Evolutionary conservation across 441 rosid genomes (phyloP).

Genomic region (Aleurites moluccanus): DNA sequence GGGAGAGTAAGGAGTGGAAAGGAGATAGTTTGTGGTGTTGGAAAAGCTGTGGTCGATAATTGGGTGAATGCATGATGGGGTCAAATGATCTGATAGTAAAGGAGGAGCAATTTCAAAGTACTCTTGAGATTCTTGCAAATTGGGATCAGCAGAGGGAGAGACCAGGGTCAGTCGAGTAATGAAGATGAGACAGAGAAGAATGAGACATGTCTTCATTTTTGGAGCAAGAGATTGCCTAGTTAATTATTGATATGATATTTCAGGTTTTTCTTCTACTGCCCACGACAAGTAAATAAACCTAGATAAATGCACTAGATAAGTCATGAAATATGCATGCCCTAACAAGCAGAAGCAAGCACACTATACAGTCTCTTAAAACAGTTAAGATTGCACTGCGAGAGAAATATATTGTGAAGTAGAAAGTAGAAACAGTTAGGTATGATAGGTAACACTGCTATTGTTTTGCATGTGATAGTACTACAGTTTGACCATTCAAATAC

Average conservation of each 20-base stretch:
- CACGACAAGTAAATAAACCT: not conserved
- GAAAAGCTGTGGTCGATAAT: not conserved
- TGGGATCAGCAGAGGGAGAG: not conserved
- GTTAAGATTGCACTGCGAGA: not conserved
- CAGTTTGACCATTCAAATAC: not conserved
- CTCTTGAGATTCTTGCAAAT: not conserved
- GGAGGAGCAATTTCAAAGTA: not conserved
- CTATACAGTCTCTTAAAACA: conserved; percentile 19
- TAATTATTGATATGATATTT: not conserved
- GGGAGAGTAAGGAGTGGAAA: not conserved
- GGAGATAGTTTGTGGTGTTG: not conserved
- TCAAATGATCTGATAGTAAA: not conserved
- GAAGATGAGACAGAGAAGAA: not conserved
- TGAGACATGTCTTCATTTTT: not conserved
- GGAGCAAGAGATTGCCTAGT: not conserved
- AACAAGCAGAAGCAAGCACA: not conserved
- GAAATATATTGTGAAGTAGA: not conserved
- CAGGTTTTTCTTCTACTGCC: not conserved
- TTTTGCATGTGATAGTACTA: not conserved
- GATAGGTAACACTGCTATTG: not conserved
- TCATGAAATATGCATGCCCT: not conserved
- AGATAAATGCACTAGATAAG: not conserved
- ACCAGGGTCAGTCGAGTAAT: not conserved
- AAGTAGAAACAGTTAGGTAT: not conserved
- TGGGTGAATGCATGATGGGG: not conserved